Conservation (phyloP, 805 yeast species). For the Spathaspora gorwiae region DNA sequence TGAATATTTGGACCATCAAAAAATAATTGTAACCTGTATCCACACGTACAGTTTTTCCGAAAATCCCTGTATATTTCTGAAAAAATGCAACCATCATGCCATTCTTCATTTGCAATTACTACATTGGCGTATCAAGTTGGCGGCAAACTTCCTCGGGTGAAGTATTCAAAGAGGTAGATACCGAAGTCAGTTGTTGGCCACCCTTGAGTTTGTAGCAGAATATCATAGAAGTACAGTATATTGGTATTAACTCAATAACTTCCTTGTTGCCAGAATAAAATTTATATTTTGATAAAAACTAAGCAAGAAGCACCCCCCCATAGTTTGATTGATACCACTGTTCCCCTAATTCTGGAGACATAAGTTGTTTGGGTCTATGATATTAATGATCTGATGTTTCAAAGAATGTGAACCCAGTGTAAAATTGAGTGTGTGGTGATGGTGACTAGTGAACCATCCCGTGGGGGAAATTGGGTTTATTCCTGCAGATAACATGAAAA, state of each 20-base stretch:
- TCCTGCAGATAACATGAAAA: background rate
- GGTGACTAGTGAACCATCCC: background rate
- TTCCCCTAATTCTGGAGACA: no score
- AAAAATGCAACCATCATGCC: constrained; percentile 2
- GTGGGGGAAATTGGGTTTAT: background rate
- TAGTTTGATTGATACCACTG: no score
- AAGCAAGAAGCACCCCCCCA: no score
- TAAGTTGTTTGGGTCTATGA: no score
- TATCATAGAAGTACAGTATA: no score
- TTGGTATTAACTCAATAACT: no score
- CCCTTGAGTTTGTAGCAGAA: background rate
- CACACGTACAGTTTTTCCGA: constrained; percentile 1
- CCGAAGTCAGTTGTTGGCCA: background rate
- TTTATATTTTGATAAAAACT: no score
- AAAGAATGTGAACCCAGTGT: background rate
- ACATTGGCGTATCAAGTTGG: background rate
- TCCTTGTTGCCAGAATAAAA: no score
- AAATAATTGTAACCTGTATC: background rate
- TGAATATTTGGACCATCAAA: no score
- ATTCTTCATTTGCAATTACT: background rate
- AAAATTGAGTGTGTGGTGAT: background rate
- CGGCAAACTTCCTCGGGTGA: no score
- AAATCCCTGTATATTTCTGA: background rate
- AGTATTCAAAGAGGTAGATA: no score
- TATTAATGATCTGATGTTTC: background rate